Percentiles rank a stretch among this genome's conserved stretches.
phyloP scores from a whole-genome alignment of 768 basidiomycete genomes.

The Lentinula guzmanii region DNA sequence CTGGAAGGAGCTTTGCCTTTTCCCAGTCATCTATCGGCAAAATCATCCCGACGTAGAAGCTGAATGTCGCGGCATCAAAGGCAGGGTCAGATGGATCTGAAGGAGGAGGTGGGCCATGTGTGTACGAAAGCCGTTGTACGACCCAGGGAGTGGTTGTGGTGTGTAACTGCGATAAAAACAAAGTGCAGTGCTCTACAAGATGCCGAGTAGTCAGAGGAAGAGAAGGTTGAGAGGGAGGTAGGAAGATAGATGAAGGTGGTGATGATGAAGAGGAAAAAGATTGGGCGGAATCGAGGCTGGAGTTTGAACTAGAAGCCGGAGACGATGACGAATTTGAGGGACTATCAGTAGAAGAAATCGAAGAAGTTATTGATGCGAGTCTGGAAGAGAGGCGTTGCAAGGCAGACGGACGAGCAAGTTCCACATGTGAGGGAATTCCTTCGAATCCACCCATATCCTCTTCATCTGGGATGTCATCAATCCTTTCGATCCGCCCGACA shows the following conservation, averaged over 20 bases:
- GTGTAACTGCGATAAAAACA: conserved; percentile 55
- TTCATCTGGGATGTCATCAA: conserved; percentile 31
- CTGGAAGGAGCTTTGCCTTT: conserved; percentile 81
- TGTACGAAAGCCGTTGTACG: conserved; percentile 75
- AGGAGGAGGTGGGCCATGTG: conserved; percentile 64
- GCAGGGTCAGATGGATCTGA: conserved; percentile 12
- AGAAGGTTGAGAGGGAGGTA: conserved; percentile 18
- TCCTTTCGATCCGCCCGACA: conserved; percentile 74
- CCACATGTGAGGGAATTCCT: background rate
- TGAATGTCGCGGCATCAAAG: conserved; percentile 60
- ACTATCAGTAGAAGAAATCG: background rate
- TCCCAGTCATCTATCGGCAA: conserved; percentile 90
- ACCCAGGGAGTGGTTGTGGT: conserved; percentile 89
- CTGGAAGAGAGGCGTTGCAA: background rate
- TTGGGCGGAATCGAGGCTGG: background rate
- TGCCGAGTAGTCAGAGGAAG: conserved; percentile 5
- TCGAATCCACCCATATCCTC: conserved; percentile 23
- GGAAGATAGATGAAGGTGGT: background rate
- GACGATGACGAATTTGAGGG: background rate
- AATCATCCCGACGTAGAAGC: conserved; percentile 87
- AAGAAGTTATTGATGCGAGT: background rate
- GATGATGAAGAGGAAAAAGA: background rate
- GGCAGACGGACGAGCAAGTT: background rate
- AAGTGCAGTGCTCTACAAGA: conserved; percentile 51
- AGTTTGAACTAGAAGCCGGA: background rate